Evolutionary conservation across 2,329 filamentous ascomycete genomes (phyloP).

Genomic region (Microthyrium microscopicum): DNA sequence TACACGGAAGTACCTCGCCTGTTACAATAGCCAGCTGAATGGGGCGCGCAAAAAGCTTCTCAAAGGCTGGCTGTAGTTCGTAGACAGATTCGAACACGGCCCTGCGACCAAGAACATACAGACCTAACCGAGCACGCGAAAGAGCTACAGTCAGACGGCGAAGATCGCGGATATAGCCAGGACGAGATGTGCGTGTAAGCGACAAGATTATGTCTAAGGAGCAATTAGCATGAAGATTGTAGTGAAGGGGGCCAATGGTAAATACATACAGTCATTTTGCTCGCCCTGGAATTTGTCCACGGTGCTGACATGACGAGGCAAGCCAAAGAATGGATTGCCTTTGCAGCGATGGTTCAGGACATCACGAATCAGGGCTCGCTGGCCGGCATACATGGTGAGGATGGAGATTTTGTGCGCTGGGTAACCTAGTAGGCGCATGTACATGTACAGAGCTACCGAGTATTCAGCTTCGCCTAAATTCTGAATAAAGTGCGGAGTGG

Average conservation of each 20-base stretch:
- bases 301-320: slow-evolving; percentile 79
- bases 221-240: background rate
- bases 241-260: background rate
- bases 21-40: slow-evolving; percentile 69
- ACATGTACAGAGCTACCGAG: slow-evolving; percentile 85
- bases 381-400: slow-evolving; percentile 83
- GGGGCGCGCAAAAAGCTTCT: slow-evolving; percentile 56
- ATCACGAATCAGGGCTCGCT: slow-evolving; percentile 74
- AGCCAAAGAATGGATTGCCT: slow-evolving; percentile 67
- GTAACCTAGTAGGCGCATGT: slow-evolving; percentile 92
- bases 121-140: slow-evolving; percentile 74
- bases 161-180: slow-evolving; percentile 86
- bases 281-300: slow-evolving; percentile 99
- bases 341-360: slow-evolving; percentile 72
- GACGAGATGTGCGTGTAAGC: slow-evolving; percentile 70
- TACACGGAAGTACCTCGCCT: slow-evolving; percentile 69
- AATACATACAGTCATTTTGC: slow-evolving; percentile 83
- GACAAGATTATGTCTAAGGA: slow-evolving; percentile 86
- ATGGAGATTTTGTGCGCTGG: slow-evolving; percentile 73
- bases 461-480: slow-evolving; percentile 97
- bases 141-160: slow-evolving; percentile 87
- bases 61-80: slow-evolving; percentile 77
- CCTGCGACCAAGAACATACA: slow-evolving; percentile 82
- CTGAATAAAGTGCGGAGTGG: slow-evolving; percentile 86
- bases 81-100: slow-evolving; percentile 78